Evolutionary conservation across 352 stramenopile genomes (phyloP).

Genomic region (Globisporangium spiculum): DNA sequence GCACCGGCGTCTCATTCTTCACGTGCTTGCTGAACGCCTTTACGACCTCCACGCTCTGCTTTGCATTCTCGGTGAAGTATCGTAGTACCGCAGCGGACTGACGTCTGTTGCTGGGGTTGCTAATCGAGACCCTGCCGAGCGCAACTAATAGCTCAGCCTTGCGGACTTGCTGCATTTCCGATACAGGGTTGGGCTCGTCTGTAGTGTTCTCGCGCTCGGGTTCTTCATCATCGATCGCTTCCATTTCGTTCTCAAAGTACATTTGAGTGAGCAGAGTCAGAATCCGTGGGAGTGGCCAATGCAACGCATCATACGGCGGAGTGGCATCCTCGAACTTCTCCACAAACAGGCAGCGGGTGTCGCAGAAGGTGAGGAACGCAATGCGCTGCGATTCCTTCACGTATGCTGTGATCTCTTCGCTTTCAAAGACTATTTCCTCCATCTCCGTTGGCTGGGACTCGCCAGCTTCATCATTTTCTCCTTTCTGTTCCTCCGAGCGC

Average conservation of each 20-base stretch:
- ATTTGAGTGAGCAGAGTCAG: conserved; percentile 74
- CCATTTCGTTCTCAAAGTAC: conserved; percentile 81
- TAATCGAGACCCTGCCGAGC: conserved; percentile 66
- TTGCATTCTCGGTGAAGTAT: conserved; percentile 53
- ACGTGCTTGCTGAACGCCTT: conserved; percentile 81
- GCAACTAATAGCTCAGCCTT: conserved; percentile 73
- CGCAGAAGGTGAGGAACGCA: conserved; percentile 79
- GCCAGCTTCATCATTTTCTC: conserved; percentile 21
- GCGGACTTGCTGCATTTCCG: conserved; percentile 28
- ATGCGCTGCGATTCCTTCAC: conserved; percentile 61
- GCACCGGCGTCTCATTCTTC: conserved; percentile 68
- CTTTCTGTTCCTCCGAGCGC: conserved; percentile 25
- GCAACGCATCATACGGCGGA: conserved; percentile 53
- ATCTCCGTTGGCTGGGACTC: conserved; percentile 35
- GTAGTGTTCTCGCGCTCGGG: conserved; percentile 26
- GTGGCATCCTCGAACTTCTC: conserved; percentile 72
- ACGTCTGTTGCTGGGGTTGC: conserved; percentile 80
- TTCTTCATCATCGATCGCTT: conserved; percentile 32
- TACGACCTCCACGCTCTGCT: conserved; percentile 60
- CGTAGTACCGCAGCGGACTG: conserved; percentile 73
- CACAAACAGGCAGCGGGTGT: conserved; percentile 77
- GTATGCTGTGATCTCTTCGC: conserved; percentile 43
- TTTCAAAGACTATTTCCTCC: conserved; percentile 68
- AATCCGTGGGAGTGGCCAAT: conserved; percentile 68
- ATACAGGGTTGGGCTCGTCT: conserved; percentile 21